These are phyloP conservation scores for Myxozyma monticola DNA, from an alignment of 805 yeast genomes.

Conservation along the genomic window DNA sequence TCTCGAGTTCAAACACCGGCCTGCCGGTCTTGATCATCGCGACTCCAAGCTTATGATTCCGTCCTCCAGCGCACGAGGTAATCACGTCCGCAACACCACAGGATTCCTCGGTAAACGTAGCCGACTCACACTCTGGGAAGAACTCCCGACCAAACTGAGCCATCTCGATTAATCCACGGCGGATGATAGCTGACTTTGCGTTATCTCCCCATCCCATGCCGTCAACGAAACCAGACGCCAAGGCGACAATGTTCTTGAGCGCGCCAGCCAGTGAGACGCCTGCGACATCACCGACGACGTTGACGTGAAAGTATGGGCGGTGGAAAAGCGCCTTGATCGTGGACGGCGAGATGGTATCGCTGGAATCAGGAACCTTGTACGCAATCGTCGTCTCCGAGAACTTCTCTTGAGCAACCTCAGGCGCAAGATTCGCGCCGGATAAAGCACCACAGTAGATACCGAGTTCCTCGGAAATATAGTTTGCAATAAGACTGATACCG, in stretches of 20 bases:
- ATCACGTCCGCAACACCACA: slow-evolving; percentile 98
- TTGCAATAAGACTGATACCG: slow-evolving; percentile 82
- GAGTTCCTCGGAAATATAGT: slow-evolving; percentile 73
- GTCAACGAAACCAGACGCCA: slow-evolving; percentile 96
- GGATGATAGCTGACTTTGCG: slow-evolving; percentile 96
- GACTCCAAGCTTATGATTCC: slow-evolving; percentile 76
- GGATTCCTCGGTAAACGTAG: slow-evolving; percentile 87
- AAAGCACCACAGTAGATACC: slow-evolving; percentile 94
- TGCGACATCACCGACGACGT: slow-evolving; percentile 87
- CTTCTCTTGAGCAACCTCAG: slow-evolving; percentile 91
- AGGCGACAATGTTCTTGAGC: slow-evolving; percentile 90
- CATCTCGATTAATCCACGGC: slow-evolving; percentile 90
- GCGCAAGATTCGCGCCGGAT: slow-evolving; percentile 96
- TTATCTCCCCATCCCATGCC: slow-evolving; percentile 99
- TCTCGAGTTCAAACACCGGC: slow-evolving; percentile 78
- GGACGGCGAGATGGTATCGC: slow-evolving; percentile 15
- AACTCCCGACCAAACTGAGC: slow-evolving; percentile 80
- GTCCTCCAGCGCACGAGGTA: slow-evolving; percentile 96
- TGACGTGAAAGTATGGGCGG: slow-evolving; percentile 96
- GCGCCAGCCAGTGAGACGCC: slow-evolving; percentile 98
- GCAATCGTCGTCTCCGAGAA: slow-evolving; percentile 99
- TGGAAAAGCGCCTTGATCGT: slow-evolving; percentile 74
- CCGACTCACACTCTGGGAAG: slow-evolving; percentile 67
- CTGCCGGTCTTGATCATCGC: slow-evolving; percentile 50
- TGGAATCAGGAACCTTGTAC: slow-evolving; percentile 59